Percentiles rank a stretch among this genome's conserved stretches.
Evolutionary conservation across 2,329 filamentous ascomycete genomes (phyloP).

Genomic region (Metarhizium rileyi): DNA sequence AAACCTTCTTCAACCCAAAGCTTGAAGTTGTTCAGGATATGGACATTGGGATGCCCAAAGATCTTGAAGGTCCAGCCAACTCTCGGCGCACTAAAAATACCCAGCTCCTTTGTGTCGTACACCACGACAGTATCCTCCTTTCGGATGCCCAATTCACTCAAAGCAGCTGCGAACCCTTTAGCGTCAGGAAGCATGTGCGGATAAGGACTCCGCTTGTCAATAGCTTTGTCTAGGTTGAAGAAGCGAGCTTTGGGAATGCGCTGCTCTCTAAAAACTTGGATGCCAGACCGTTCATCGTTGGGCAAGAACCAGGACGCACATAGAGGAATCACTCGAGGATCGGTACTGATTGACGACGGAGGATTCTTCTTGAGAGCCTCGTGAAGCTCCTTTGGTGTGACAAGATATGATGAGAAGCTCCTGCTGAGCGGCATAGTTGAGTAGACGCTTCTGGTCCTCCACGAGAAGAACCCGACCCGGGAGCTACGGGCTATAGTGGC

Average conservation of each 20-base stretch:
- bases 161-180: slow-evolving; percentile 73
- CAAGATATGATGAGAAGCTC: slow-evolving; percentile 68
- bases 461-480: slow-evolving; percentile 29
- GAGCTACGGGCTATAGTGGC: slow-evolving; percentile 32
- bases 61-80: slow-evolving; percentile 88
- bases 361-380: slow-evolving; percentile 76
- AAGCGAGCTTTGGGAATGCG: slow-evolving; percentile 87
- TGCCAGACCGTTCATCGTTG: slow-evolving; percentile 76
- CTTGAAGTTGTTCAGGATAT: slow-evolving; percentile 91
- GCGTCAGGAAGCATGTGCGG: slow-evolving; percentile 91
- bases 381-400: slow-evolving; percentile 73
- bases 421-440: slow-evolving; percentile 19
- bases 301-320: slow-evolving; percentile 96
- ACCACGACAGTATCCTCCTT: slow-evolving; percentile 86
- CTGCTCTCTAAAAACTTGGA: slow-evolving; percentile 68
- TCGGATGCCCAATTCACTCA: slow-evolving; percentile 80
- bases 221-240: slow-evolving; percentile 90
- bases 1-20: slow-evolving; percentile 81
- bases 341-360: slow-evolving; percentile 66
- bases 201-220: slow-evolving; percentile 79
- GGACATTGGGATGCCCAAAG: slow-evolving; percentile 82
- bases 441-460: slow-evolving; percentile 22
- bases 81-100: slow-evolving; percentile 87
- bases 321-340: slow-evolving; percentile 76
- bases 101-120: slow-evolving; percentile 84